phyloP scores from a whole-genome alignment of 1,284 basidiomycete species.

The Leucocoprinus gongylophorus region DNA sequence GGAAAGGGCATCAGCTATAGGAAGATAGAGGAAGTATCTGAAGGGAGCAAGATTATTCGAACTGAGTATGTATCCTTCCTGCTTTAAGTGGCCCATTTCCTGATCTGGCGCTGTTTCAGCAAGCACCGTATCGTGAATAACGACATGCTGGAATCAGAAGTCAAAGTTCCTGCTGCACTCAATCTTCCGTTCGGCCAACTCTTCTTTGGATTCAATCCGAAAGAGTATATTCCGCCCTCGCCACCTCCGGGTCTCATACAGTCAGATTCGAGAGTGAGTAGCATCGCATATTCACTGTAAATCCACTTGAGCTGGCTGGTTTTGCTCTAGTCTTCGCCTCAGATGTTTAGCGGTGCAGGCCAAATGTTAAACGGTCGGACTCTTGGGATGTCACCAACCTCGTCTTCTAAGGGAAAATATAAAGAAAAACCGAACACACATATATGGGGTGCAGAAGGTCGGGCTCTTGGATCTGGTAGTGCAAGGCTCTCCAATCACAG shows the following conservation, averaged over 20 bases:
- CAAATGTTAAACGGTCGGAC: constrained; percentile 46
- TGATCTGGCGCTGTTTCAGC: constrained; percentile 37
- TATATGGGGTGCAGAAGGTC: constrained; percentile 50
- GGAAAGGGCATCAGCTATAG: constrained; percentile 85
- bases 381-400: constrained; percentile 22
- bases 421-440: constrained; percentile 34
- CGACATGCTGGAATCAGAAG: constrained; percentile 67
- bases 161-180: constrained; percentile 83
- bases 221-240: constrained; percentile 54
- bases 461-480: constrained; percentile 48
- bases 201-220: constrained; percentile 87
- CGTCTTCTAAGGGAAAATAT: constrained; percentile 31
- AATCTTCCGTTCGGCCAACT: constrained; percentile 89
- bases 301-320: background rate
- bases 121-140: constrained; percentile 83
- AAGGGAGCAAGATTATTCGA: constrained; percentile 80
- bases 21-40: constrained; percentile 72
- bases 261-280: constrained; percentile 21
- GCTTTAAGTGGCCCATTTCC: background rate
- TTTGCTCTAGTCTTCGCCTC: constrained; percentile 25
- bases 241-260: constrained; percentile 23
- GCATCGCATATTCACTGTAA: background rate
- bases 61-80: constrained; percentile 62
- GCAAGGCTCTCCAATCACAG: constrained; percentile 38
- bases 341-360: constrained; percentile 46